A percentile compares a stretch with the other conserved stretches of the same genome.
Evolutionary conservation across 2,329 filamentous ascomycete genomes (phyloP).

Genomic region (Colletotrichum agaves): DNA sequence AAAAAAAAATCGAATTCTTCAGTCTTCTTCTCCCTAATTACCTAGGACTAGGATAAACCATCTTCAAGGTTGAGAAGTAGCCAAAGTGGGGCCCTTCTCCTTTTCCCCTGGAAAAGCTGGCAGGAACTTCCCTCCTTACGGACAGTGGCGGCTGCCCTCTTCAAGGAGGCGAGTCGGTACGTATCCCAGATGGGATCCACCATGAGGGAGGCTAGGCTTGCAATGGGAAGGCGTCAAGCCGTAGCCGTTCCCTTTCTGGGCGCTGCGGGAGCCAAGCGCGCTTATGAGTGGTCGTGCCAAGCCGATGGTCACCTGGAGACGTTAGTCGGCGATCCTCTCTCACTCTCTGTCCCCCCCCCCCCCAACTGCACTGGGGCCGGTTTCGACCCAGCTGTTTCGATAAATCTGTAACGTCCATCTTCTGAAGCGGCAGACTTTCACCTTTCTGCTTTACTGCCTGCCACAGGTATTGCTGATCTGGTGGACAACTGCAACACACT

Average conservation of each 20-base stretch:
- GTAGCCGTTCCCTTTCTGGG: slow-evolving; percentile 32
- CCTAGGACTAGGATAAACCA: too few species aligned
- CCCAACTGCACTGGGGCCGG: slow-evolving; percentile 28
- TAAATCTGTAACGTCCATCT: slow-evolving; percentile 36
- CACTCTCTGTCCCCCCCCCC: not conserved
- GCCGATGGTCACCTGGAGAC: slow-evolving; percentile 25
- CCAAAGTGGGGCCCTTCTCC: not conserved
- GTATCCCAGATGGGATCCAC: not conserved
- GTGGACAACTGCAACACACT: not conserved
- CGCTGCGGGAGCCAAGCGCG: slow-evolving; percentile 32
- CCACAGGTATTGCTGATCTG: not conserved
- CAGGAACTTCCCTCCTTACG: not conserved
- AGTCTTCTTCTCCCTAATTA: too few species aligned
- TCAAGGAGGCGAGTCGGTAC: not conserved
- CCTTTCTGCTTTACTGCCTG: too few species aligned
- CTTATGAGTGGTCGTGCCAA: slow-evolving; percentile 33
- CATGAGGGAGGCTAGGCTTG: slow-evolving; percentile 16
- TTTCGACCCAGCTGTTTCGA: slow-evolving; percentile 34
- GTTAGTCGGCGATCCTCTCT: slow-evolving; percentile 25
- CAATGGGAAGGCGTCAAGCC: slow-evolving; percentile 18
- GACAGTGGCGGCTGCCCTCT: slow-evolving; percentile 5
- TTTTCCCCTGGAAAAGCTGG: slow-evolving; percentile 4
- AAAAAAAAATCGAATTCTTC: too few species aligned
- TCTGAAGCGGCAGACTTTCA: not conserved
- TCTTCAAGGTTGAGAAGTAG: too few species aligned